Evolutionary conservation across 2,329 filamentous ascomycete species (phyloP), one percentile per base, ranked within the genome.

Genomic region (Curvularia sp.): DNA sequence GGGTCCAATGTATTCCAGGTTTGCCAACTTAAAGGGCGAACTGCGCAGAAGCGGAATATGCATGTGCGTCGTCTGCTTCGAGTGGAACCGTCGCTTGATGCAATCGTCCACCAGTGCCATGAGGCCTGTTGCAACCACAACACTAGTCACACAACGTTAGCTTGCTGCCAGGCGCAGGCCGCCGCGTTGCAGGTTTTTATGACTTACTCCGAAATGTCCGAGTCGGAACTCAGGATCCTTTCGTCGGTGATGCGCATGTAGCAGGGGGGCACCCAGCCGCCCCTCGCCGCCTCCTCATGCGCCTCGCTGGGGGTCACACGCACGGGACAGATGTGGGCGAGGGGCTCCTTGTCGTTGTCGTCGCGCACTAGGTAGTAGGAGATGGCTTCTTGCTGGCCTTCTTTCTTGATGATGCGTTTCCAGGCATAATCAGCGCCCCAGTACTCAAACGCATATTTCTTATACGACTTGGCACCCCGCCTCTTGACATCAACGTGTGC

Each of bases 381-480:
- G 18, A 92, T 83, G 49, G 87, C 84, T 53, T 84, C 82, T 54
- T 84, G 79, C 36, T 80, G 54, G 42, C 88, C 85, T 64, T 91
- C 87, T 76, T 87, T 88, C 74, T 89, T 87, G 43, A 84, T 80
- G 48, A 89, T 84, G 36, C 92, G 87, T 76, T 88, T 91, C 95
- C 95, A 98, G 51, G 86, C 81, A 77, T 98, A 98, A 53, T 82
- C 84, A 67, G 89, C 85, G 25, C 92, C 92, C 95, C 95, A 98
- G 83, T 96, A 97, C 73, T 94, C 90, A 70, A 96, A 97, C 54
- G 93, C 91, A 76, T 97, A 98, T 61, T 87, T 86, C 78, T 93
- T 94, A 62, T 83, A 83, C 43, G 83, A 81, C 66, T 86, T 88
- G 49, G 84, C 80, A 6, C 89, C 89, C 23, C 86, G 83, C 41